A percentile compares a stretch with the other conserved stretches of the same genome.
These are phyloP conservation scores for Macrophomina pseudophaseolina DNA, from an alignment of 2,329 filamentous ascomycete genomes.

Conservation along the genomic window DNA sequence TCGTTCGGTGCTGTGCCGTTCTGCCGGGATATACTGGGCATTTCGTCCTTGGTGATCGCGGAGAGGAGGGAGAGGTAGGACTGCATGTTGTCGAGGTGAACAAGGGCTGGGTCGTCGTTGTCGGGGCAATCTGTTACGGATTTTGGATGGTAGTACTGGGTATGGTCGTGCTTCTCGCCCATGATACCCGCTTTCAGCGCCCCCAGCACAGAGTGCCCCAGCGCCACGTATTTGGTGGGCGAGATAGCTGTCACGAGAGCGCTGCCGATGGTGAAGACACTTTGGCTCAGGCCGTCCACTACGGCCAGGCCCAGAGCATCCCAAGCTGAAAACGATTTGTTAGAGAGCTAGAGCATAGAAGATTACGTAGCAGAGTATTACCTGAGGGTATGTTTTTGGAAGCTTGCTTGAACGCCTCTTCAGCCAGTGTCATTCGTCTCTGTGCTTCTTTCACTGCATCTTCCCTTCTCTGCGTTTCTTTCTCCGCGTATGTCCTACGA, in stretches of 20 bases:
- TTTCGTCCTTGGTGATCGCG: background rate
- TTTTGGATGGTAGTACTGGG: background rate
- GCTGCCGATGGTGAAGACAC: slow-evolving; percentile 5
- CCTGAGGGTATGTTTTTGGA: slow-evolving; percentile 9
- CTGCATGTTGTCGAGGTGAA: slow-evolving; percentile 4
- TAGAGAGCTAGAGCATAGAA: background rate
- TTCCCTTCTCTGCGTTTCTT: background rate
- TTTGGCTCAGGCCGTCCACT: slow-evolving; percentile 9
- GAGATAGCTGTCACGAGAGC: slow-evolving; percentile 12
- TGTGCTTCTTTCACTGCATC: slow-evolving; percentile 1
- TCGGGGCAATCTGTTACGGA: background rate
- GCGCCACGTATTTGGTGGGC: slow-evolving; percentile 9
- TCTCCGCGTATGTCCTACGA: background rate
- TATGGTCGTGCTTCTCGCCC: background rate
- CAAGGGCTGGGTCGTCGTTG: slow-evolving; percentile 6
- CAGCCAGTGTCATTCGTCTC: slow-evolving; percentile 6
- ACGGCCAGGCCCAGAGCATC: slow-evolving; percentile 7
- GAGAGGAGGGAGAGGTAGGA: background rate
- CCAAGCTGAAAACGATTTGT: background rate
- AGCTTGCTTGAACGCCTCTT: slow-evolving; percentile 14
- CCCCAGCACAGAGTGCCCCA: background rate
- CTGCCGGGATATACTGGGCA: background rate
- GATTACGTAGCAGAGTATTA: background rate
- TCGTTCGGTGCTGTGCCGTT: background rate
- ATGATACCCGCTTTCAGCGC: background rate